Percentiles rank a stretch among this genome's conserved stretches.
Evolutionary conservation across 805 yeast species (phyloP).

Genomic region (Kuraishia borneana): DNA sequence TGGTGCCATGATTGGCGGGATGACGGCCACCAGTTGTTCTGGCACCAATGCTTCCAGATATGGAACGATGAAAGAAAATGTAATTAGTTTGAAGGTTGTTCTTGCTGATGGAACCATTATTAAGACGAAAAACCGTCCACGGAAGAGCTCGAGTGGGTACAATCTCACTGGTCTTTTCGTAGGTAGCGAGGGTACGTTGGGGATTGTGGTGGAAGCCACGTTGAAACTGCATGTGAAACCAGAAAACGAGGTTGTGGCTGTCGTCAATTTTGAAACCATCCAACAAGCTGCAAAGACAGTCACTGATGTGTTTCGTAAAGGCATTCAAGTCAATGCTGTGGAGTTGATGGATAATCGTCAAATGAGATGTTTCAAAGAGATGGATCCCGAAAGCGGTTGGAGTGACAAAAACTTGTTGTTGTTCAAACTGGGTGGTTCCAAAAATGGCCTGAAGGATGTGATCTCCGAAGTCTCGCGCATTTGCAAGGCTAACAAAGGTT

Average conservation of each 20-base stretch:
- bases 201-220: constrained; percentile 70
- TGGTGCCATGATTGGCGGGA: constrained; percentile 73
- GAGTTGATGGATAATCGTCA: constrained; percentile 65
- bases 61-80: constrained; percentile 74
- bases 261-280: constrained; percentile 57
- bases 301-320: constrained; percentile 45
- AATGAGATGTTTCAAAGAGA: constrained; percentile 53
- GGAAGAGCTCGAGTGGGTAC: constrained; percentile 74
- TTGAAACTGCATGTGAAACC: constrained; percentile 60
- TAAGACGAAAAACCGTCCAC: constrained; percentile 64
- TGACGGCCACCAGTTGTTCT: constrained; percentile 68
- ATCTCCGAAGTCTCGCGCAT: constrained; percentile 36
- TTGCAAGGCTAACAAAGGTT: constrained; percentile 41
- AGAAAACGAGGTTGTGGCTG: constrained; percentile 50
- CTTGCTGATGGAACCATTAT: constrained; percentile 71
- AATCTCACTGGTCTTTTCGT: constrained; percentile 64
- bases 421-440: constrained; percentile 50
- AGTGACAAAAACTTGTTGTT: constrained; percentile 27
- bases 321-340: constrained; percentile 62
- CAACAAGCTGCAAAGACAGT: constrained; percentile 66
- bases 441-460: constrained; percentile 26
- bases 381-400: constrained; percentile 21
- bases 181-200: constrained; percentile 75
- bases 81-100: constrained; percentile 58
- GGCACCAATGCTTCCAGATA: constrained; percentile 73